Evolutionary conservation across 108 stramenopile species (phyloP), one percentile per base, ranked within the genome.

Genomic region (Heterococcus sp.): DNA sequence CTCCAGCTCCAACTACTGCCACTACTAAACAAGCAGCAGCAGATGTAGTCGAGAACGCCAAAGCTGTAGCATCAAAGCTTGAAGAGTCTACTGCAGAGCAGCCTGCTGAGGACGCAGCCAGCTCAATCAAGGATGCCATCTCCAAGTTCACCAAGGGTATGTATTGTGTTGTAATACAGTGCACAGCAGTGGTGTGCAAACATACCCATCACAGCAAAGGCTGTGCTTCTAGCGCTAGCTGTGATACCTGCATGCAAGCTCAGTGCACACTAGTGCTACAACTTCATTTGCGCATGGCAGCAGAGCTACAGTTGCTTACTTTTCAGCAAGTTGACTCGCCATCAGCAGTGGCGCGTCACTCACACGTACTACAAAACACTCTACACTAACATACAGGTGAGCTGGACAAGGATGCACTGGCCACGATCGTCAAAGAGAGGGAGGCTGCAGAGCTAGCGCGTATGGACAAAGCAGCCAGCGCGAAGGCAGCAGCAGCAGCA

Each of bases 61-160:
- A 1, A 3, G 5, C 2, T 30, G 14, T 66, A 0, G 35, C 75
- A 5, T 28, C 74, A 65, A 30, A 8, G 5, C 3, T 32, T 68
- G 8, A 29, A 32, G 26, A 8, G 4, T 29, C 67, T 68, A 11
- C 73, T 1, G 14, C 58, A 3, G 32, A 11, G n/a, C n/a, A n/a
- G n/a, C n/a, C n/a, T 2, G 31, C 37, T 5, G 14, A 46, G 2
- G 37, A 64, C 1, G 33, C 75, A 38, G 40, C 28, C 14, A 8
- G 14, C n/a, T 66, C 65, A 65, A 75, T 75, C 28, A 75, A 75
- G 75, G 75, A 75, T 27, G 75, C 75, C 35, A 75, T 75, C 31
- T 75, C 75, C 0, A 34, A 64, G 26, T 75, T 75, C 38, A 66
- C 75, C 31, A 75, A 75, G 65, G 75, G 75, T 67, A 37, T 32